Conservation (phyloP, 192 early-diverging fungal genomes). For the Backusella psychrophila region DNA sequence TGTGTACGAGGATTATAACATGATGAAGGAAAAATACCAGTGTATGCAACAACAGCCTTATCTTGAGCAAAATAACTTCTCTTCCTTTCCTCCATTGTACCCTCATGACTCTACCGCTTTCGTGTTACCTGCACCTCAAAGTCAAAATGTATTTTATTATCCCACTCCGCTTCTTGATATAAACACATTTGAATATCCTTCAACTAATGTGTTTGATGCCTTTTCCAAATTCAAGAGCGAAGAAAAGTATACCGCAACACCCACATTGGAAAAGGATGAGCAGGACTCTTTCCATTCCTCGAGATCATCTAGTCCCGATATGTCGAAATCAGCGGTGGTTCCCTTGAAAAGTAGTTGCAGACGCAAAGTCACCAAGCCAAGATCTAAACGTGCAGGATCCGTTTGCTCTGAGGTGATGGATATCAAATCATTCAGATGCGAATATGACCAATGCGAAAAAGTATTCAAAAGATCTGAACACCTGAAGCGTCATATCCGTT, state of each 20-base stretch:
- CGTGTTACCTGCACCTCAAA: not conserved
- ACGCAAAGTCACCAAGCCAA: not conserved
- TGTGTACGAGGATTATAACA: slow-evolving; percentile 24
- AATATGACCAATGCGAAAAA: slow-evolving; percentile 52
- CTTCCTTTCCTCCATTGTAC: not conserved
- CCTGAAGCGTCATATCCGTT: slow-evolving; percentile 55
- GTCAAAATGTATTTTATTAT: not conserved
- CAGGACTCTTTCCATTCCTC: slow-evolving; percentile 3
- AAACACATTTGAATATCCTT: not conserved
- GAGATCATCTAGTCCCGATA: slow-evolving; percentile 5
- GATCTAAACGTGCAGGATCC: not conserved
- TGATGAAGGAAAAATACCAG: not conserved
- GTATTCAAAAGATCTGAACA: slow-evolving; percentile 58
- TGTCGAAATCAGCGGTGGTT: not conserved
- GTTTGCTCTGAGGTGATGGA: not conserved
- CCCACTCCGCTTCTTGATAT: not conserved
- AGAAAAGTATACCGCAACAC: not conserved
- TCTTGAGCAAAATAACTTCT: not conserved
- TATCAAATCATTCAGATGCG: slow-evolving; percentile 42
- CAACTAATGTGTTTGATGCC: not conserved
- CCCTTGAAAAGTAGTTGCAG: slow-evolving; percentile 7
- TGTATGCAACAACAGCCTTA: slow-evolving; percentile 10
- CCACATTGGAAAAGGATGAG: not conserved
- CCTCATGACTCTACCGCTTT: not conserved
- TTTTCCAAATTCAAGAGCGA: not conserved